Conservation (phyloP, 2,329 filamentous ascomycete genomes). For the Sporothrix euskadiensis region DNA sequence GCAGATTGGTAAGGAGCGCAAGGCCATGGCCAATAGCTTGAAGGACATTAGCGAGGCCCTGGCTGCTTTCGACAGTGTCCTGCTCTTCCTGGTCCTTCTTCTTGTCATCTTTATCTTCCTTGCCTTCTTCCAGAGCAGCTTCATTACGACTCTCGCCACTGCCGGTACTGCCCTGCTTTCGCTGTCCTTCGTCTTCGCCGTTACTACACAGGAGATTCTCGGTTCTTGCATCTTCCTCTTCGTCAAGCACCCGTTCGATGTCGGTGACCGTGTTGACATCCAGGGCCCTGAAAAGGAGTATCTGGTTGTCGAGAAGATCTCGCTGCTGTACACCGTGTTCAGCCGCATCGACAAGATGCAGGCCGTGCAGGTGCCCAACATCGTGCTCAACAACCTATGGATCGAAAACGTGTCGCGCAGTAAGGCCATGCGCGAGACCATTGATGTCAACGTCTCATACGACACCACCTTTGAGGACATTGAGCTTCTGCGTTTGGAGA, state of each 20-base stretch:
- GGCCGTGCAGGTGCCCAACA: constrained; percentile 82
- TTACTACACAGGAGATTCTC: constrained; percentile 91
- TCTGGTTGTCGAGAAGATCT: constrained; percentile 89
- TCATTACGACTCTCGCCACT: constrained; percentile 81
- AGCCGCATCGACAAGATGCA: constrained; percentile 80
- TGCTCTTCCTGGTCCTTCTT: constrained; percentile 78
- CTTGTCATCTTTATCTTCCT: constrained; percentile 83
- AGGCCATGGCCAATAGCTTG: constrained; percentile 89
- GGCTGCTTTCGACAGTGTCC: constrained; percentile 81
- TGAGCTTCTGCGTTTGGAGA: constrained; percentile 78
- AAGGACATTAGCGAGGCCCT: constrained; percentile 96
- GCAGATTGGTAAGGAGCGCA: constrained; percentile 81
- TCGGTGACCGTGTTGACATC: constrained; percentile 91
- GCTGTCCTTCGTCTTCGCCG: constrained; percentile 93
- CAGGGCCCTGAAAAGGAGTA: constrained; percentile 56
- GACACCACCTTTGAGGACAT: constrained; percentile 89
- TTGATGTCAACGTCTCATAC: constrained; percentile 78
- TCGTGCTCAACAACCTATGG: constrained; percentile 87
- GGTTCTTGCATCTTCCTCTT: constrained; percentile 98
- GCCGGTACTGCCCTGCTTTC: constrained; percentile 90
- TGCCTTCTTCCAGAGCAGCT: constrained; percentile 83
- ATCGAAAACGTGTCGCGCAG: constrained; percentile 91
- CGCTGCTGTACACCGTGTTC: constrained; percentile 89
- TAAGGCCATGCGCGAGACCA: constrained; percentile 84
- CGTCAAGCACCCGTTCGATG: constrained; percentile 96